Evolutionary conservation across 176 grass and related monocot species (phyloP).

Genomic region (Secale cereale): DNA sequence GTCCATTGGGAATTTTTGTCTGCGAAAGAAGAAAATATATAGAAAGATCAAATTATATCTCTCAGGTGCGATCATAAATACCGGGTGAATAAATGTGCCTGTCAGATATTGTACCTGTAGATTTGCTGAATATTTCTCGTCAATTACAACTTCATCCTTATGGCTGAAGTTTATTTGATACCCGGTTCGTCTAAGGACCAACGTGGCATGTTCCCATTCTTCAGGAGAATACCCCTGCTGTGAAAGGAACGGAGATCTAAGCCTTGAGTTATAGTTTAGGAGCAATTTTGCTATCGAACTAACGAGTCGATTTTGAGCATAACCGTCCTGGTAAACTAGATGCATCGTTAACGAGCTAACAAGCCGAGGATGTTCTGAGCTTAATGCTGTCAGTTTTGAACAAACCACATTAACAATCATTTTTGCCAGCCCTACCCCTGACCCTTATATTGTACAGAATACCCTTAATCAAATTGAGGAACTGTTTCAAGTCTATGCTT

Average conservation of each 20-base stretch:
- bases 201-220: slow-evolving; percentile 44
- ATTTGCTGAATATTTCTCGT: slow-evolving; percentile 77
- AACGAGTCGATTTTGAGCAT: neutral
- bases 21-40: slow-evolving; percentile 34
- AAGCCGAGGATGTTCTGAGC: neutral
- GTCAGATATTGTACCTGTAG: slow-evolving; percentile 45
- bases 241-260: slow-evolving; percentile 11
- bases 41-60: slow-evolving; percentile 24
- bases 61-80: neutral
- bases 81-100: neutral
- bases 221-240: slow-evolving; percentile 55
- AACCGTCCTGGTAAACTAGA: neutral
- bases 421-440: neutral
- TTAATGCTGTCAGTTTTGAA: too few relatives aligned
- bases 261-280: neutral
- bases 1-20: slow-evolving; percentile 86
- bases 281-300: neutral
- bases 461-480: neutral
- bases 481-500: neutral
- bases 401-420: too few relatives aligned
- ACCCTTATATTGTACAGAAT: neutral
- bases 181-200: slow-evolving; percentile 45
- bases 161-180: slow-evolving; percentile 58
- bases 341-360: neutral
- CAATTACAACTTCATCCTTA: slow-evolving; percentile 42